These are phyloP conservation scores for Citrus hindsii DNA, from an alignment of 345 rosid genomes.

Conservation along the genomic window DNA sequence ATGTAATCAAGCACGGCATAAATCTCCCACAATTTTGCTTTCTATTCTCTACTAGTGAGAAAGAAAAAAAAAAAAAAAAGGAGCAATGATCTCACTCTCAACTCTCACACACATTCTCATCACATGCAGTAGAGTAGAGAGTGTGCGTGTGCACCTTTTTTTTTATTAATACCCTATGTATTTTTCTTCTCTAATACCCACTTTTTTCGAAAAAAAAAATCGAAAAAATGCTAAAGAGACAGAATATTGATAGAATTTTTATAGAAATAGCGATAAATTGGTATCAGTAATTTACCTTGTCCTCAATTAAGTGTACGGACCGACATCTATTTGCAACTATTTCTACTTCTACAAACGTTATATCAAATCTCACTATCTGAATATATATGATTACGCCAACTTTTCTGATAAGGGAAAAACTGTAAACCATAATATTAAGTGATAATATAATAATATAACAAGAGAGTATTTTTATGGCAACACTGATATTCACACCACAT, in stretches of 20 bases:
- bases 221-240: no score
- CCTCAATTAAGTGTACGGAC: not conserved
- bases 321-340: not conserved
- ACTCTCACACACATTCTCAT: not conserved
- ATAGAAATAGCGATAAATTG: no score
- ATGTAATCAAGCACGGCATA: not conserved
- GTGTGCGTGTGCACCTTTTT: not conserved
- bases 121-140: not conserved
- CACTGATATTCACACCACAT: no score
- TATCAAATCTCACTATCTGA: no score
- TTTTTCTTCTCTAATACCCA: not conserved
- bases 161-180: not conserved
- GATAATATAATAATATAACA: not conserved
- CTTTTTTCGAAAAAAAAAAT: no score
- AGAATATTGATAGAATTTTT: no score
- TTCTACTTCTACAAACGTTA: no score
- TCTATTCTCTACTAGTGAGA: not conserved
- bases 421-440: not conserved
- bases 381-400: no score
- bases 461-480: not conserved
- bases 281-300: no score
- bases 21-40: not conserved
- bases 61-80: not conserved
- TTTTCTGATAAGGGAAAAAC: constrained; percentile 23
- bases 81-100: not conserved